phyloP scores from a whole-genome alignment of 1,284 basidiomycete genomes.

The Pseudozyma flocculosa region DNA sequence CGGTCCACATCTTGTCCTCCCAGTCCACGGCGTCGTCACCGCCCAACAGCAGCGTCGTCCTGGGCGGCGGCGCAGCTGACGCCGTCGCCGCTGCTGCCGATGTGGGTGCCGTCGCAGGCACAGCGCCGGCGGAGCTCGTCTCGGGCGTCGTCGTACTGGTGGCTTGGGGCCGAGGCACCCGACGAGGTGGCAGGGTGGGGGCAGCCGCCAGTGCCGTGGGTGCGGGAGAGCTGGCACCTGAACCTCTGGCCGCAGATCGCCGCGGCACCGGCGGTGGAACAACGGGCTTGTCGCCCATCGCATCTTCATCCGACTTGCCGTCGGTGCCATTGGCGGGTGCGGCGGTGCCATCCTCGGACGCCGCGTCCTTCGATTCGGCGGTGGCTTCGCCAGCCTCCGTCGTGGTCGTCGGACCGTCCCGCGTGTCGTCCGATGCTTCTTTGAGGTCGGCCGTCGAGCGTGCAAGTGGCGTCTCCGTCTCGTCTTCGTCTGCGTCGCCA shows the following conservation, averaged over 20 bases:
- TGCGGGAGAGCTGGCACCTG: slow-evolving; percentile 1
- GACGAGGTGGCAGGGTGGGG: slow-evolving; percentile 2
- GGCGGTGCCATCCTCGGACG: no score
- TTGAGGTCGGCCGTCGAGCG: neutral
- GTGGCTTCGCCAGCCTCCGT: slow-evolving; percentile 1
- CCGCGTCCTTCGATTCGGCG: no score
- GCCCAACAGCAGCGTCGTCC: slow-evolving; percentile 14
- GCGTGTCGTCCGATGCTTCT: neutral
- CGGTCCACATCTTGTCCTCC: slow-evolving; percentile 51
- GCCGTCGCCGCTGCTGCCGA: slow-evolving; percentile 1
- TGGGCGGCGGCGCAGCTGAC: slow-evolving; percentile 1
- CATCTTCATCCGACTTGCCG: no score
- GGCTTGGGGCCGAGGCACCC: neutral
- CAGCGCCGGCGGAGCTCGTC: neutral
- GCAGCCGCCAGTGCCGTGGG: neutral
- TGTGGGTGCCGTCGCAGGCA: slow-evolving; percentile 1
- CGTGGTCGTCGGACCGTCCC: neutral
- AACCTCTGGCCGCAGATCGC: slow-evolving; percentile 1
- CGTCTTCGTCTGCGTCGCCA: slow-evolving; percentile 3
- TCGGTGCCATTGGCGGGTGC: no score
- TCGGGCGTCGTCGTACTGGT: no score
- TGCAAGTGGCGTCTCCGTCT: slow-evolving; percentile 1
- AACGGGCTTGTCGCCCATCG: neutral
- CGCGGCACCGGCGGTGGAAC: slow-evolving; percentile 9
- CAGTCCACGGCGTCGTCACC: slow-evolving; percentile 32